A percentile compares a stretch with the other conserved stretches of the same genome.
These are phyloP conservation scores for Penicillium verrucosum DNA, from an alignment of 2,329 filamentous ascomycete genomes.

Conservation along the genomic window DNA sequence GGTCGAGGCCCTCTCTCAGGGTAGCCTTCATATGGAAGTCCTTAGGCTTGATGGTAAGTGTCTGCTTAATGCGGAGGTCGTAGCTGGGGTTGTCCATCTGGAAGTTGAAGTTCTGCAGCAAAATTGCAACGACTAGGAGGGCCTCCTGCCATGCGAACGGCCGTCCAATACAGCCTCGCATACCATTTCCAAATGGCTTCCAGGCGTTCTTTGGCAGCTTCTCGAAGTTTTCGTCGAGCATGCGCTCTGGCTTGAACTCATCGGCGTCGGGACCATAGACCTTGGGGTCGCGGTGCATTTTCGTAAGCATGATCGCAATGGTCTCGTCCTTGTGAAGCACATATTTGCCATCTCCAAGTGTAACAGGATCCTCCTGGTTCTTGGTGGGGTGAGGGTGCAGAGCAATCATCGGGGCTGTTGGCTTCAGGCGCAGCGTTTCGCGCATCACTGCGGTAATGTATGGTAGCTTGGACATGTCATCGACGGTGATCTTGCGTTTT, in stretches of 20 bases:
- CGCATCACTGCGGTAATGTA: slow-evolving; percentile 65
- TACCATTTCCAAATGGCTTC: slow-evolving; percentile 74
- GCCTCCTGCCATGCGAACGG: slow-evolving; percentile 74
- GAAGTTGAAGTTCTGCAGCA: slow-evolving; percentile 71
- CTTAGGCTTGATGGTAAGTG: slow-evolving; percentile 46
- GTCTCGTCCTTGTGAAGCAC: slow-evolving; percentile 52
- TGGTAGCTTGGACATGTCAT: slow-evolving; percentile 62
- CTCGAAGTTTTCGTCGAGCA: slow-evolving; percentile 67
- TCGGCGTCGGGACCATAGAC: slow-evolving; percentile 65
- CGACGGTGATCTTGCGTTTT: slow-evolving; percentile 53
- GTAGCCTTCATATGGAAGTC: slow-evolving; percentile 61
- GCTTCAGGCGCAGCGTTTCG: slow-evolving; percentile 61
- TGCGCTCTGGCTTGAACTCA: slow-evolving; percentile 67
- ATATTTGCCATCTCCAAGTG: slow-evolving; percentile 61
- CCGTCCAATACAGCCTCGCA: slow-evolving; percentile 67
- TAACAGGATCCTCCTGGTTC: slow-evolving; percentile 42
- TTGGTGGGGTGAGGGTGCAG: slow-evolving; percentile 49
- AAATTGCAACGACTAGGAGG: slow-evolving; percentile 58
- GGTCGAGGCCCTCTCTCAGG: slow-evolving; percentile 51
- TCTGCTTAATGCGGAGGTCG: slow-evolving; percentile 38
- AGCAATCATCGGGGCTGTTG: slow-evolving; percentile 56
- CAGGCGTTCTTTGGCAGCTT: slow-evolving; percentile 61
- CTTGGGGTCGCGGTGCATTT: slow-evolving; percentile 59
- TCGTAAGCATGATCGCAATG: slow-evolving; percentile 50
- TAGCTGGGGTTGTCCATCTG: slow-evolving; percentile 56